Evolutionary conservation across 2,329 filamentous ascomycete species (phyloP).

Genomic region (Leptographium galeiforme): DNA sequence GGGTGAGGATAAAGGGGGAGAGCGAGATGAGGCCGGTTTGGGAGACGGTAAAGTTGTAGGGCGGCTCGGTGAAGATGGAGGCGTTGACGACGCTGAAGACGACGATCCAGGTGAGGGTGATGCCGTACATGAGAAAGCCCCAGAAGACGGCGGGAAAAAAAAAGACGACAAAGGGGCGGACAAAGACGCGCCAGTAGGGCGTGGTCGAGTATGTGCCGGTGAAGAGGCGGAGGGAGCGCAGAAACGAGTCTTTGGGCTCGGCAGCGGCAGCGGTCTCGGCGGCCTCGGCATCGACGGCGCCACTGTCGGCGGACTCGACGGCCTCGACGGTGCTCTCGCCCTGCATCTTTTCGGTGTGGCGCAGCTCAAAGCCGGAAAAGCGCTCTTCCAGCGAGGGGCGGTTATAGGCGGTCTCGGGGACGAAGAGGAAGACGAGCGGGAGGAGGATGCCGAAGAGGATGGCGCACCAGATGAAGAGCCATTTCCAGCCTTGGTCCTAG

Average conservation of each 20-base stretch:
- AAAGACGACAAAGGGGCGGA: conserved; percentile 33
- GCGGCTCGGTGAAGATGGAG: conserved; percentile 33
- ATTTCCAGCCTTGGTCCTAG: conserved; percentile 24
- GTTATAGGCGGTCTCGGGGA: conserved; percentile 34
- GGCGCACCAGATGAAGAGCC: conserved; percentile 32
- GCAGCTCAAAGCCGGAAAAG: conserved; percentile 2
- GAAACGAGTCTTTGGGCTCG: conserved; percentile 20
- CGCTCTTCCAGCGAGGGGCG: conserved; percentile 5
- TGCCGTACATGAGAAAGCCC: conserved; percentile 34
- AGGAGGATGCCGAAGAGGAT: conserved; percentile 30
- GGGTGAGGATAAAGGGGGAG: conserved; percentile 32
- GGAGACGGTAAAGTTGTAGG: conserved; percentile 36
- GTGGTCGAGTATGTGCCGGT: conserved; percentile 22
- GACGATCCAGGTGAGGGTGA: conserved; percentile 18
- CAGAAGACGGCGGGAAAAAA: conserved; percentile 36
- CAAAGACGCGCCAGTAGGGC: conserved; percentile 25
- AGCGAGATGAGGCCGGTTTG: conserved; percentile 36
- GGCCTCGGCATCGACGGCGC: background rate
- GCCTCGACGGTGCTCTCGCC: too few relatives aligned
- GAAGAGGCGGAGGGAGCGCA: conserved; percentile 21
- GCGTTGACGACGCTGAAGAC: conserved; percentile 34
- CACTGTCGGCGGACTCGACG: background rate
- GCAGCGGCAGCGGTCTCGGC: background rate
- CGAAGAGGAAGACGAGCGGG: conserved; percentile 30
- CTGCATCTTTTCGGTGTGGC: conserved; percentile 1